Evolutionary conservation across 2,329 filamentous ascomycete species (phyloP).

Genomic region (Capronia coronata): DNA sequence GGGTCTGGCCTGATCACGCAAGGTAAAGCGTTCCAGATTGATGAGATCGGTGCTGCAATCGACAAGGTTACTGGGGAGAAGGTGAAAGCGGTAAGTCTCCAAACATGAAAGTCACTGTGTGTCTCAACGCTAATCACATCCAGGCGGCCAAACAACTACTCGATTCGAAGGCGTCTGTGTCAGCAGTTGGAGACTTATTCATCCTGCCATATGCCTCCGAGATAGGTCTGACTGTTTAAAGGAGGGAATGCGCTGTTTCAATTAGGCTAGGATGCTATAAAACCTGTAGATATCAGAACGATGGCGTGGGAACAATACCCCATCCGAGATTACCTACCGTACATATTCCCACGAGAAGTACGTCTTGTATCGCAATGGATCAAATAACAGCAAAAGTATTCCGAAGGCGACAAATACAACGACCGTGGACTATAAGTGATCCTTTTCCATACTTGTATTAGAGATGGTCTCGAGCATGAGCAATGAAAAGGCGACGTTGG

Average conservation of each 20-base stretch:
- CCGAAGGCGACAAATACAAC: too few species aligned
- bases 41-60: constrained; percentile 69
- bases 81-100: constrained; percentile 65
- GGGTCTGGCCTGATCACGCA: constrained; percentile 77
- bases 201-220: constrained; percentile 89
- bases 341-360: too few species aligned
- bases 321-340: not conserved
- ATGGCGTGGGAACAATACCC: not conserved
- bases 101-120: not conserved
- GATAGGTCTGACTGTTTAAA: constrained; percentile 87
- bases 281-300: constrained; percentile 15
- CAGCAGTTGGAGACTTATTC: constrained; percentile 84
- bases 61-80: constrained; percentile 76
- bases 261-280: constrained; percentile 6
- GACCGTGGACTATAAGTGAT: too few species aligned
- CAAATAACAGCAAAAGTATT: too few species aligned
- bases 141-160: constrained; percentile 84
- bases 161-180: constrained; percentile 80
- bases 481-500: too few species aligned
- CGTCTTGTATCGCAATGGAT: too few species aligned
- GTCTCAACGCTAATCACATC: constrained; percentile 4
- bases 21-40: constrained; percentile 76
- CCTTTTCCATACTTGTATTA: too few species aligned
- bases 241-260: not conserved
- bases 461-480: too few species aligned